Evolutionary conservation across 2,329 filamentous ascomycete species (phyloP).

Genomic region (Colletotrichum horii): DNA sequence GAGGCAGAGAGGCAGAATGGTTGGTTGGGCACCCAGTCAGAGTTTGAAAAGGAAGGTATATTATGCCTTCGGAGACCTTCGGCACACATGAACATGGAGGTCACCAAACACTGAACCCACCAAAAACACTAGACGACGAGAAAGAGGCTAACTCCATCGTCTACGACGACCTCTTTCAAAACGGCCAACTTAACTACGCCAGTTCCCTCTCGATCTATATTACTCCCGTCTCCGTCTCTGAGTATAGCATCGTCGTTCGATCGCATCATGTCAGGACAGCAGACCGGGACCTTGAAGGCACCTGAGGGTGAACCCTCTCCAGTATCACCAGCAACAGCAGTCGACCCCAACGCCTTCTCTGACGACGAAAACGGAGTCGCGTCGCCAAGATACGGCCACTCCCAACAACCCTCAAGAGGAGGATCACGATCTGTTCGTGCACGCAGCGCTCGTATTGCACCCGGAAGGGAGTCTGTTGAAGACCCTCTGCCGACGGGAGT

Average conservation of each 20-base stretch:
- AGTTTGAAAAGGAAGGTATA: constrained; percentile 8
- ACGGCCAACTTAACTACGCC: not conserved
- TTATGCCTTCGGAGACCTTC: constrained; percentile 10
- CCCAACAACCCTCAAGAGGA: constrained; percentile 3
- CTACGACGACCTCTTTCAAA: not conserved
- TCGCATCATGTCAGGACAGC: constrained; percentile 19
- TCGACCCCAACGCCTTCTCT: constrained; percentile 15
- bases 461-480: not conserved
- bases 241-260: not conserved
- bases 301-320: constrained; percentile 16
- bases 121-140: constrained; percentile 3
- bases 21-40: not conserved
- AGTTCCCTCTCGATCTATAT: not conserved
- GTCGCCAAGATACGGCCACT: not conserved
- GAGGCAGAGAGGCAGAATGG: not conserved
- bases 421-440: constrained; percentile 1
- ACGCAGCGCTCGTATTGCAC: not conserved
- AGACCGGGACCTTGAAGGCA: constrained; percentile 11
- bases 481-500: not conserved
- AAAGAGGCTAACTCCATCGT: not conserved
- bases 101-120: not conserved
- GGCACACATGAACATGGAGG: not conserved
- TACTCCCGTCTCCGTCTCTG: not conserved
- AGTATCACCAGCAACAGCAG: constrained; percentile 19
- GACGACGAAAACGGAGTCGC: constrained; percentile 3